Evolutionary conservation across 805 yeast genomes (phyloP).

Genomic region (Candida parachauliodes): DNA sequence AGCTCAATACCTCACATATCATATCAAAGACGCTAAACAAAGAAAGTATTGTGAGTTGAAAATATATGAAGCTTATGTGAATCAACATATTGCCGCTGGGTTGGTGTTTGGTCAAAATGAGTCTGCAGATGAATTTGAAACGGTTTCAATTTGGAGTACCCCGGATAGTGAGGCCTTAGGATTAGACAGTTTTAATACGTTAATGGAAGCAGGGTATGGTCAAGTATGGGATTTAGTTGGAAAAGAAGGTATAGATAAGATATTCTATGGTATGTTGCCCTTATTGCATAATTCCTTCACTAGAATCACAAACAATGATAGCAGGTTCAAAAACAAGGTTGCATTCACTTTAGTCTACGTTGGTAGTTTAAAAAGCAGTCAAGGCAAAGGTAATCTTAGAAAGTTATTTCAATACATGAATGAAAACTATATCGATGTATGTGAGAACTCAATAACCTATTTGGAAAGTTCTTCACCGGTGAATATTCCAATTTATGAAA

Average conservation of each 20-base stretch:
- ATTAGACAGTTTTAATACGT: slow-evolving; percentile 42
- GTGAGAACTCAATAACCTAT: slow-evolving; percentile 37
- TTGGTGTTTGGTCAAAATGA: slow-evolving; percentile 50
- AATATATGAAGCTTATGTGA: slow-evolving; percentile 49
- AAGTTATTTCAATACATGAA: slow-evolving; percentile 48
- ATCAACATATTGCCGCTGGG: slow-evolving; percentile 49
- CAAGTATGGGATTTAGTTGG: slow-evolving; percentile 48
- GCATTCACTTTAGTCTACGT: slow-evolving; percentile 44
- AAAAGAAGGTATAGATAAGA: slow-evolving; percentile 44
- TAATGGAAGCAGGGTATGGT: slow-evolving; percentile 52
- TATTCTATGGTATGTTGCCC: slow-evolving; percentile 49
- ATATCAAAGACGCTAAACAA: slow-evolving; percentile 17
- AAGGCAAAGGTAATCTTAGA: slow-evolving; percentile 57
- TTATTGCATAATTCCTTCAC: slow-evolving; percentile 47
- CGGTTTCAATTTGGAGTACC: slow-evolving; percentile 52
- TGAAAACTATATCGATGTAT: slow-evolving; percentile 40
- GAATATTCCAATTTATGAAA: slow-evolving; percentile 52
- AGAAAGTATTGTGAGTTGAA: slow-evolving; percentile 29
- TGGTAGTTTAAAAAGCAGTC: slow-evolving; percentile 41
- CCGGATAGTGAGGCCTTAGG: slow-evolving; percentile 42
- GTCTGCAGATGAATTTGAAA: slow-evolving; percentile 40
- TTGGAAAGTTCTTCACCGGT: slow-evolving; percentile 45
- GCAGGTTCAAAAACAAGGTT: slow-evolving; percentile 31
- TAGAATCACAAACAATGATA: slow-evolving; percentile 41
- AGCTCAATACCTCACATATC: slow-evolving; percentile 27